Percentiles rank a stretch among this genome's conserved stretches.
phyloP scores from a whole-genome alignment of 2,329 filamentous ascomycete species.

The Aspergillus sp. region DNA sequence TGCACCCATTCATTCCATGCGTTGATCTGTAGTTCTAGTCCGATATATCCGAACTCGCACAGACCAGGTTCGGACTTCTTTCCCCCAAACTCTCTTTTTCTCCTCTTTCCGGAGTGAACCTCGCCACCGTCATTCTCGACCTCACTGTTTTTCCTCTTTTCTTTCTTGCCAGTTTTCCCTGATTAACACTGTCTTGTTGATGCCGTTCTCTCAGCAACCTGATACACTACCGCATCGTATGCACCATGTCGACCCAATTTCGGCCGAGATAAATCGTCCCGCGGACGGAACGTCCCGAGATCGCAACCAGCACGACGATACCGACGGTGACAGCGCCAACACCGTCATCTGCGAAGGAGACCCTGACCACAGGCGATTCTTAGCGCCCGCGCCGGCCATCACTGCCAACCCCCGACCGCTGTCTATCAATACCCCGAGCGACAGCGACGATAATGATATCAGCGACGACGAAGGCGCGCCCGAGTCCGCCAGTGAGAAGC shows the following conservation, averaged over 20 bases:
- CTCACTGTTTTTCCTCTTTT: not conserved
- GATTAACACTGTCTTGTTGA: slow-evolving; percentile 6
- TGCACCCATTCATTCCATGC: too few relatives aligned
- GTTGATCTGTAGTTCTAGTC: too few relatives aligned
- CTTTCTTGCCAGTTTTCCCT: not conserved
- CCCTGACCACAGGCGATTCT: slow-evolving; percentile 5
- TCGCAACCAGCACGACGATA: slow-evolving; percentile 7
- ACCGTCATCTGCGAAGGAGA: slow-evolving; percentile 16
- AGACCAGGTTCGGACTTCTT: too few relatives aligned
- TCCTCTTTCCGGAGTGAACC: too few relatives aligned
- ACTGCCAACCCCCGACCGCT: slow-evolving; percentile 13
- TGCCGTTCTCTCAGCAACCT: slow-evolving; percentile 11
- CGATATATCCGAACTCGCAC: too few relatives aligned
- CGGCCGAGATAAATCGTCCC: slow-evolving; percentile 1
- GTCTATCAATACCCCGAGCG: slow-evolving; percentile 10
- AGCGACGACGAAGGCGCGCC: slow-evolving; percentile 12
- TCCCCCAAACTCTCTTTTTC: too few relatives aligned
- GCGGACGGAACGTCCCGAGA: not conserved
- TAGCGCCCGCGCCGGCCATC: slow-evolving; percentile 15
- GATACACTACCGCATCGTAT: slow-evolving; percentile 1
- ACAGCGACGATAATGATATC: slow-evolving; percentile 15
- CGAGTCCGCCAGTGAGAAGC: slow-evolving; percentile 31
- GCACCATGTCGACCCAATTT: slow-evolving; percentile 14
- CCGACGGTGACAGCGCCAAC: slow-evolving; percentile 15
- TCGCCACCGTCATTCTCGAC: not conserved